Evolutionary conservation across 495 filamentous ascomycete genomes (phyloP), one percentile per base, ranked within the genome.

Genomic region (Tuber borchii): DNA sequence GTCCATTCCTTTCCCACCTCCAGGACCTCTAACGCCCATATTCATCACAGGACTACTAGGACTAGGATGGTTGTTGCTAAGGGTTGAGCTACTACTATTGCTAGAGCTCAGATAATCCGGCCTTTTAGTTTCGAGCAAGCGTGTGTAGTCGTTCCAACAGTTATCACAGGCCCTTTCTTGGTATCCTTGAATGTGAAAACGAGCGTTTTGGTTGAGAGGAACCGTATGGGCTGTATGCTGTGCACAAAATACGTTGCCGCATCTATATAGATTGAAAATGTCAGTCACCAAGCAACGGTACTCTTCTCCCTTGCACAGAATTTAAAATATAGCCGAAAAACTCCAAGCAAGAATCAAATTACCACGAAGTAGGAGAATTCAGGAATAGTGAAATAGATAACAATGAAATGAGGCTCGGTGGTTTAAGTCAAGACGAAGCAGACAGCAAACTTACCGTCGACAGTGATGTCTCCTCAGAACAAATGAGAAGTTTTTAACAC

Each of bases 381-480:
- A 44, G 9, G 37, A 19, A 71, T 1, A 22, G 7, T 14, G 70
- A 40, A 40, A 40, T 40, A 40, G 12, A n/a, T 40, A 19, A 51
- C 69, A 73, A 72, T 26, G 31, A 39, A 51, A n/a, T 31, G n/a
- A 69, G 37, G 31, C 34, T 75, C 40, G 34, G 22, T 19, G 8
- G 17, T 31, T 34, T 26, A 43, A 56, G n/a, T 40, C 16, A 43
- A 39, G 56, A 45, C 14, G 9, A 72, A 6, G 51, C 26, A 44
- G 14, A 46, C 2, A 65, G 68, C 42, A 44, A 72, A 61, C 81
- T 75, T 75, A 82, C 81, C 90, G 89, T 73, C 91, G 89, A 82
- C 91, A 93, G 82, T 93, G 91, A 83, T 93, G 91, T 45, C 91
- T 90, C 40, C 91, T 89, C 72, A 88, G 84, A 81, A 90, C 91